Conservation (phyloP, 495 filamentous ascomycete genomes). For the Podospora sp. region DNA sequence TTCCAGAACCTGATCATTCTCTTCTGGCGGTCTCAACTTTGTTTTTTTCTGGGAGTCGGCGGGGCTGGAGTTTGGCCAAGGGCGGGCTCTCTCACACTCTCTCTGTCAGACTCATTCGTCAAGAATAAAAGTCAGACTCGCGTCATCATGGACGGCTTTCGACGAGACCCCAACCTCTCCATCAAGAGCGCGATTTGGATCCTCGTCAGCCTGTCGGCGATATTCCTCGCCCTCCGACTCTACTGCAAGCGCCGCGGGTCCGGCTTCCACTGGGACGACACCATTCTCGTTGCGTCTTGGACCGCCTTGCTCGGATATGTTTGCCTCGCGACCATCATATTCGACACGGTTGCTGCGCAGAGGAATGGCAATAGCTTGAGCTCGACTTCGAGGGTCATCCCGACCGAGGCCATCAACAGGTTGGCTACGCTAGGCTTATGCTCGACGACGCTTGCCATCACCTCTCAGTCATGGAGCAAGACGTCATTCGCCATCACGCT, state of each 20-base stretch:
- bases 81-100: no score
- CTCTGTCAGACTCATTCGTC: no score
- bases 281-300: background rate
- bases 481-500: slow-evolving; percentile 34
- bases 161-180: background rate
- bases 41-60: no score
- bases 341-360: background rate
- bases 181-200: background rate
- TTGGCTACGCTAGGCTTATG: background rate
- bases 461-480: slow-evolving; percentile 34
- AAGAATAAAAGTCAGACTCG: no score
- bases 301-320: background rate
- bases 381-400: no score
- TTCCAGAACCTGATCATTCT: no score
- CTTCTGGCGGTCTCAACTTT: no score
- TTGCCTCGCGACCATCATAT: background rate
- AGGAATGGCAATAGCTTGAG: no score
- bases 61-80: no score
- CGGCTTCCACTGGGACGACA: background rate
- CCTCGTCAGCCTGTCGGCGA: background rate
- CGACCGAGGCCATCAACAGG: background rate
- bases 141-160: no score
- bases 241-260: background rate
- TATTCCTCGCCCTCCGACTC: background rate
- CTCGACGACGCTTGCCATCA: slow-evolving; percentile 17